A percentile compares a stretch with the other conserved stretches of the same genome.
phyloP scores from a whole-genome alignment of 306 rosid genomes.

The Hylodesmum podocarpum region DNA sequence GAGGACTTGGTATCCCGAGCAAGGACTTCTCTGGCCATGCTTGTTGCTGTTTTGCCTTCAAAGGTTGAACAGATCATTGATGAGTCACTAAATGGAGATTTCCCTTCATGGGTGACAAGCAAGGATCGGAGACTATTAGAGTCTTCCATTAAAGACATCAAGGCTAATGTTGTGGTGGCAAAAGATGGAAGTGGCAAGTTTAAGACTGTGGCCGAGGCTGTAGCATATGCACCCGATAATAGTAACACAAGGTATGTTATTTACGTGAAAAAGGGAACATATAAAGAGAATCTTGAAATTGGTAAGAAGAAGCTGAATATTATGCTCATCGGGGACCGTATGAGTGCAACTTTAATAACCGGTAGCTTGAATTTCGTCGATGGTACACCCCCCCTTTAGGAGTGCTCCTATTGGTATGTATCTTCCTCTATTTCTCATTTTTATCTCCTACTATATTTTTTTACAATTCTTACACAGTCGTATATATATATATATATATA shows the following conservation, averaged over 20 bases:
- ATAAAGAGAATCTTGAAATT: constrained; percentile 53
- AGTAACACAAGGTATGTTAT: constrained; percentile 49
- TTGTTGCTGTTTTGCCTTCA: constrained; percentile 37
- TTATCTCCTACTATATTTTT: too few relatives aligned
- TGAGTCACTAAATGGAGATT: constrained; percentile 25
- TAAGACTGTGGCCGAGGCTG: constrained; percentile 55
- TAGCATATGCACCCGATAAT: constrained; percentile 50
- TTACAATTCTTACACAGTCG: too few relatives aligned
- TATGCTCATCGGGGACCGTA: constrained; percentile 73
- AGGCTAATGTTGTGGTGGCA: constrained; percentile 65
- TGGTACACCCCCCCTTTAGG: constrained; percentile 52
- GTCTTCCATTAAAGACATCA: constrained; percentile 23
- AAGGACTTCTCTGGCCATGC: constrained; percentile 49
- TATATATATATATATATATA: too few relatives aligned
- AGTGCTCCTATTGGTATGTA: constrained; percentile 57
- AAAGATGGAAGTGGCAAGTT: constrained; percentile 64
- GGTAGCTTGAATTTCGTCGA: constrained; percentile 57
- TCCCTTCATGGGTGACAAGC: constrained; percentile 49
- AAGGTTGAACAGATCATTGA: neutral
- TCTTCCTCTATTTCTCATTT: neutral
- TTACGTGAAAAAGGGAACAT: constrained; percentile 57
- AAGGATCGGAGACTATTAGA: constrained; percentile 44
- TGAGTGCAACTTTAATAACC: constrained; percentile 59
- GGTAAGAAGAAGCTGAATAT: constrained; percentile 45
- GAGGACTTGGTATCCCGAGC: constrained; percentile 47